phyloP scores from a whole-genome alignment of 345 rosid species.

The Eucalyptus curtisii region DNA sequence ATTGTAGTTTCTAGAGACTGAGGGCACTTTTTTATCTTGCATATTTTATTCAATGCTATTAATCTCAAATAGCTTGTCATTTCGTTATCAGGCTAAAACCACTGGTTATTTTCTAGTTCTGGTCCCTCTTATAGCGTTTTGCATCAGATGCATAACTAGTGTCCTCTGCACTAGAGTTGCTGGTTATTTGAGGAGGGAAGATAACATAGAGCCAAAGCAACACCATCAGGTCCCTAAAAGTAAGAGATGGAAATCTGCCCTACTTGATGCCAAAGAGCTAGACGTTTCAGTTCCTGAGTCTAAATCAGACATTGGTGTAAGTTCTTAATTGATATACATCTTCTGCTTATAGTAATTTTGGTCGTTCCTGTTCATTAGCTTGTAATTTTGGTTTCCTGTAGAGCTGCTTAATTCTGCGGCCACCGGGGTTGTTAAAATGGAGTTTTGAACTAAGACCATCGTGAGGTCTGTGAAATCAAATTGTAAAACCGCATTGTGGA shows the following conservation, averaged over 20 bases:
- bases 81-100: conserved; percentile 17
- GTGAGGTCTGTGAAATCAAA: neutral
- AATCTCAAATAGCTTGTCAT: neutral
- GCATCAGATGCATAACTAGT: conserved; percentile 22
- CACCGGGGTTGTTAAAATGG: neutral
- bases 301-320: neutral
- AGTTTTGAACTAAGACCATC: neutral
- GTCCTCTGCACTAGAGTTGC: conserved; percentile 2
- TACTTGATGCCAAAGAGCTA: conserved; percentile 3
- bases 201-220: neutral
- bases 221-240: neutral
- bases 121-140: conserved; percentile 21
- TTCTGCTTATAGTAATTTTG: neutral
- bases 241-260: conserved; percentile 22
- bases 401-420: neutral
- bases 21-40: neutral
- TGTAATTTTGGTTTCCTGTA: neutral
- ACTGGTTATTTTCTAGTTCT: conserved; percentile 23
- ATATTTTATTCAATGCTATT: neutral
- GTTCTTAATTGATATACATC: neutral
- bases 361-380: neutral
- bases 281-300: neutral
- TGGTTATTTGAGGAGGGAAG: neutral
- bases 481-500: neutral
- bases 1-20: neutral